Base-by-base conservation (phyloP, 306 rosid species). In the Bauhinia variegata region DNA sequence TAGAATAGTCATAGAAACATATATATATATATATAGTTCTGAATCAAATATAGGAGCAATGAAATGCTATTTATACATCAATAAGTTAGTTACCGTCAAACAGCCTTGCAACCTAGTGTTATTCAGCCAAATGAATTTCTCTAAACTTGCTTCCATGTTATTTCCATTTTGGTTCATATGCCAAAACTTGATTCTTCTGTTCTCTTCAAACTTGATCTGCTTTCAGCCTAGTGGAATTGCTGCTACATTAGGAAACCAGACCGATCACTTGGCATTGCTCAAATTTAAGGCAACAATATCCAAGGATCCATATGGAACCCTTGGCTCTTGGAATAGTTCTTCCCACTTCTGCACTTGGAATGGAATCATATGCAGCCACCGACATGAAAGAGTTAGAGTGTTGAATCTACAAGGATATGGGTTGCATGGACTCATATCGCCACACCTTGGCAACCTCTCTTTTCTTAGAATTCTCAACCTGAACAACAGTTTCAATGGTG, bases 261-360 rank as follows among this genome's bases (percentile, higher is more conserved):
- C 37, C 0, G 64, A 63, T 54, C 59, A 0, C 0, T 39, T 63
- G 10, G 73, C 68, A 4, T 53, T 76, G 50, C 71, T 78, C 32
- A 65, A 52, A 11, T 7, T 65, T 31, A 71, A 65, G 34, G 65
- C 58, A 58, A 12, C 51, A 1, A 51, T 71, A 4, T 0, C 13
- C 2, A 28, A 3, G 6, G 65, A 77, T 11, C 73, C 64, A 6
- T 18, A 43, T 1, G 54, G 18, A 11, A 30, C 11, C 2, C 11
- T 77, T 12, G 64, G 30, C 52, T 70, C 73, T 16, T 77, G 69
- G 47, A 70, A 77, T 10, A 67, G 31, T 34, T 77, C 81, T 39
- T 0, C 8, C 6, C 57, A 18, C 34, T 56, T 70, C 13, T 77
- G 77, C 37, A 50, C 5, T 18, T 50, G 55, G 55, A 5, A 5